phyloP scores from a whole-genome alignment of 176 grass and related monocot species.

The Puccinellia tenuiflora region DNA sequence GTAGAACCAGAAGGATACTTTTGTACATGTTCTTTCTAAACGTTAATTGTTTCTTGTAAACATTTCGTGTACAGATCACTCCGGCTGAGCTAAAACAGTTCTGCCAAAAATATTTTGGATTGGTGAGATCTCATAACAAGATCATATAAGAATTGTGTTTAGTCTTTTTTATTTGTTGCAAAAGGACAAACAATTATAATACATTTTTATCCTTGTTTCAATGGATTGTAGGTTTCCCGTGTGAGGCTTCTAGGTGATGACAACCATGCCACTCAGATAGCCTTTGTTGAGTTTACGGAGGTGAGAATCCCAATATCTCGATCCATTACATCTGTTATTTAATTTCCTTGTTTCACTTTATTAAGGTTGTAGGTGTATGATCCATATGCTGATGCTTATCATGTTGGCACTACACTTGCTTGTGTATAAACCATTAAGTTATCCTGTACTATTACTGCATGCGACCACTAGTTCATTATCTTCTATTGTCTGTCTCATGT shows the following conservation, averaged over 20 bases:
- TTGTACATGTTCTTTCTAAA: background rate
- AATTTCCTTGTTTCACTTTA: background rate
- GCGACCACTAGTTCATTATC: background rate
- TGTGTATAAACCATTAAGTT: background rate
- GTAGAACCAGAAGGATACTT: background rate
- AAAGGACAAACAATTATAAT: background rate
- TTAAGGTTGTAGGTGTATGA: background rate
- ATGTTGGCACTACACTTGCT: background rate
- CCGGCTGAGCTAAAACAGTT: background rate
- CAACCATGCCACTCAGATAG: background rate
- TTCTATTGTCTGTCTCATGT: background rate
- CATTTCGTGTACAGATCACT: background rate
- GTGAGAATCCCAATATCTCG: background rate
- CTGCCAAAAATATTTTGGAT: background rate
- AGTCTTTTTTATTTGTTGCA: background rate
- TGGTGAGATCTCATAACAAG: background rate
- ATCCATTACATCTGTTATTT: background rate
- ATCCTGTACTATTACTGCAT: background rate
- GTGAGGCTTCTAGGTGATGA: background rate
- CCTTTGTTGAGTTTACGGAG: background rate
- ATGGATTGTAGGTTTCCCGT: background rate
- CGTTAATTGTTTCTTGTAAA: background rate
- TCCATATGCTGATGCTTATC: background rate
- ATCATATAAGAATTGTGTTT: background rate
- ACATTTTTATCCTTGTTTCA: background rate